phyloP scores from a whole-genome alignment of 1,139 yeast genomes.

The Candida frijolesensis region DNA sequence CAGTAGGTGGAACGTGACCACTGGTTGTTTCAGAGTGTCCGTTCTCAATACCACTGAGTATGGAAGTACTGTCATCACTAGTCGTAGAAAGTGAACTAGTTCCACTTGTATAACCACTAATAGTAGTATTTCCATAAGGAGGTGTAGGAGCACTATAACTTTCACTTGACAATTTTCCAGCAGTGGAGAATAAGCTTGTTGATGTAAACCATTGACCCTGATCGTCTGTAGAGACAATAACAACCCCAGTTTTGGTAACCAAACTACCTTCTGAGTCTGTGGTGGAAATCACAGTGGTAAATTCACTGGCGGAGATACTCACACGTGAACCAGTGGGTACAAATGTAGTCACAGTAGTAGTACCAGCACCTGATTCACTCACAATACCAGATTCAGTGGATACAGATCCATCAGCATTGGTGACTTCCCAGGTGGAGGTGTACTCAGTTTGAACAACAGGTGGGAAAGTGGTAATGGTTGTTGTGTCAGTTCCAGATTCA shows the following conservation, averaged over 20 bases:
- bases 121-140: no score
- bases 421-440: conserved; percentile 8
- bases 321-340: conserved; percentile 3
- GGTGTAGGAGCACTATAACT: background rate
- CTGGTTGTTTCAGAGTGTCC: no score
- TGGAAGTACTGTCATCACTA: no score
- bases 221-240: conserved; percentile 6
- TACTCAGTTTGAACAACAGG: background rate
- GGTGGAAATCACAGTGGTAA: conserved; percentile 21
- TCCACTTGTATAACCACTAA: no score
- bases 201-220: conserved; percentile 6
- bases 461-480: conserved; percentile 3
- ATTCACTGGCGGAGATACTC: conserved; percentile 6
- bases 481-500: background rate
- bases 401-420: conserved; percentile 16
- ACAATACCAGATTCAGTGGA: conserved; percentile 13
- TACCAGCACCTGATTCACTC: conserved; percentile 7
- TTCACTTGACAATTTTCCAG: conserved; percentile 9
- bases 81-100: no score
- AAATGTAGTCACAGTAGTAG: conserved; percentile 12
- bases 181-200: background rate
- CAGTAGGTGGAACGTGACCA: no score
- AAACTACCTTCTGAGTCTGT: conserved; percentile 20
- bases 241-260: conserved; percentile 18
- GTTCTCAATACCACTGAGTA: no score